Percentiles rank a stretch among this genome's conserved stretches.
phyloP scores from a whole-genome alignment of 2,329 filamentous ascomycete genomes.

The Aureobasidium sp. region DNA sequence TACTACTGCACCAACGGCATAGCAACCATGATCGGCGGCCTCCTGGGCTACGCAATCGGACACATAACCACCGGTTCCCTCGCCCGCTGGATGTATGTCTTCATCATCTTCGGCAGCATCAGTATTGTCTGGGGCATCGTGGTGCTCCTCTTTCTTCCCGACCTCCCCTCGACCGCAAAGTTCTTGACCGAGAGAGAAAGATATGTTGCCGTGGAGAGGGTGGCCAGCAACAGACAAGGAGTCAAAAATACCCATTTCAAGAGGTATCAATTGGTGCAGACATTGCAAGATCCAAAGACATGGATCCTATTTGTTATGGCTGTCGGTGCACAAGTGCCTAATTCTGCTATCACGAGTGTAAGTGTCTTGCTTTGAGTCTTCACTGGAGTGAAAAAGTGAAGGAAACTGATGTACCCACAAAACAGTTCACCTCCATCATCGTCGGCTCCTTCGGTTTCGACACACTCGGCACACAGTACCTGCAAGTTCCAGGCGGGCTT shows the following conservation, averaged over 20 bases:
- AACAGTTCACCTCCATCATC: constrained; percentile 40
- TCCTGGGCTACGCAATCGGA: constrained; percentile 49
- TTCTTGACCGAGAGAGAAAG: constrained; percentile 38
- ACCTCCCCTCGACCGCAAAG: constrained; percentile 38
- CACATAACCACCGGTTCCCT: constrained; percentile 42
- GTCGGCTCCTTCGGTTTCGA: constrained; percentile 43
- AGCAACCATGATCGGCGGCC: constrained; percentile 55
- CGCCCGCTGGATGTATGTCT: constrained; percentile 51
- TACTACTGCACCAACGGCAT: constrained; percentile 49
- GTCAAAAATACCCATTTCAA: constrained; percentile 45
- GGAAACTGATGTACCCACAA: neutral
- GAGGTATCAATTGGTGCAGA: constrained; percentile 38
- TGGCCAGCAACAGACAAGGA: constrained; percentile 46
- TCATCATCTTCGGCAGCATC: constrained; percentile 40
- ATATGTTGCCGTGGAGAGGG: constrained; percentile 46
- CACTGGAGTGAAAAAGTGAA: neutral
- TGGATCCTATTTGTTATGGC: constrained; percentile 53
- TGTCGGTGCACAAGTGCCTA: constrained; percentile 49
- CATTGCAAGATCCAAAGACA: constrained; percentile 48
- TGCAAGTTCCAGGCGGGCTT: constrained; percentile 54
- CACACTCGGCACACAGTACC: constrained; percentile 48
- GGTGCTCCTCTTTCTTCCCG: constrained; percentile 40
- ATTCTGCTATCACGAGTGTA: constrained; percentile 47
- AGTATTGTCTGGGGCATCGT: constrained; percentile 40
- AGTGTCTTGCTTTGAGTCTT: neutral